These are phyloP conservation scores for Oehlia diaphana DNA, from an alignment of 192 early-diverging fungal genomes.

Conservation along the genomic window DNA sequence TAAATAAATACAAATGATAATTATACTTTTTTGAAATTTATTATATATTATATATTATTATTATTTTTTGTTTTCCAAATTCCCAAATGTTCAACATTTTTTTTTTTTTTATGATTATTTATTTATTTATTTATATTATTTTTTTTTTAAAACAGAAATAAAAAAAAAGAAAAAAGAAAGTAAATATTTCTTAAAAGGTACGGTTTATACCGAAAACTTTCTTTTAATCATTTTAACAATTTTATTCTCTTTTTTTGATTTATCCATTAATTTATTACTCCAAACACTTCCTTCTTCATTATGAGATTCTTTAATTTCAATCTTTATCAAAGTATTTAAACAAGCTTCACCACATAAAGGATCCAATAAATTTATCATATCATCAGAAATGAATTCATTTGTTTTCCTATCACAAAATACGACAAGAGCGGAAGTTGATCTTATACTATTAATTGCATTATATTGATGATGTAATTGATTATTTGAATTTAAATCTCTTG, in stretches of 20 bases:
- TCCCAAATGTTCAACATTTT: too few species aligned
- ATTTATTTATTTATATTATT: too few species aligned
- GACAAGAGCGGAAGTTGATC: conserved; percentile 76
- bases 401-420: conserved; percentile 78
- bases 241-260: background rate
- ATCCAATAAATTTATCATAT: conserved; percentile 54
- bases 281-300: conserved; percentile 47
- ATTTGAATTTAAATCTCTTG: background rate
- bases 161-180: too few species aligned
- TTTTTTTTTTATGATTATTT: too few species aligned
- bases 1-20: too few species aligned
- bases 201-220: background rate
- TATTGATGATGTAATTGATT: background rate
- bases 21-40: too few species aligned
- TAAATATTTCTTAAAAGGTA: too few species aligned
- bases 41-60: too few species aligned
- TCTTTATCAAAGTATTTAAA: conserved; percentile 60
- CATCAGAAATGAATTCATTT: conserved; percentile 67
- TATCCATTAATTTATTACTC: conserved; percentile 2
- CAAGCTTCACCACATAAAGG: conserved; percentile 56
- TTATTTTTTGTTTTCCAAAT: too few species aligned
- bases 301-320: conserved; percentile 40
- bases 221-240: background rate
- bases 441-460: conserved; percentile 49
- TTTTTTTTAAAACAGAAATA: too few species aligned